A percentile compares a stretch with the other conserved stretches of the same genome.
phyloP scores from a whole-genome alignment of 129 eudicot genomes.

The Artemisia argyi region DNA sequence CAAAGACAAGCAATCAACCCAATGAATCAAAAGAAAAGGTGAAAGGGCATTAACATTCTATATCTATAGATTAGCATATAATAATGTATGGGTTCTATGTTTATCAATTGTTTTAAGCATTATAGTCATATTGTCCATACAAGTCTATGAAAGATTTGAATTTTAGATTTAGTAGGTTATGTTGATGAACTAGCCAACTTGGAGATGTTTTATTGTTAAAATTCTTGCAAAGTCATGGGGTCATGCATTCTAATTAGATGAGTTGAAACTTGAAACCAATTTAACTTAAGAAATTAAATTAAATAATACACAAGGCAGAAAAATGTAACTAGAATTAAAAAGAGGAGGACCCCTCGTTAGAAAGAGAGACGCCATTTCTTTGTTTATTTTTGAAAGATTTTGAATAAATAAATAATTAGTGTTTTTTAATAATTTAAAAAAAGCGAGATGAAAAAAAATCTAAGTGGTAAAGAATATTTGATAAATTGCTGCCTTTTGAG shows the following conservation, averaged over 20 bases:
- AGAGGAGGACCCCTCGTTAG: not conserved
- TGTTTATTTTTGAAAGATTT: not conserved
- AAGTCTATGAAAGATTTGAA: too few relatives aligned
- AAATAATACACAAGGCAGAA: not conserved
- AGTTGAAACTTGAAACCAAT: not conserved
- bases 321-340: not conserved
- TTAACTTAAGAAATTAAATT: not conserved
- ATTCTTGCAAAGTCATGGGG: not conserved
- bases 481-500: constrained; percentile 26
- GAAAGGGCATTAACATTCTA: too few relatives aligned
- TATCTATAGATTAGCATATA: too few relatives aligned
- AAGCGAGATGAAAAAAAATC: not conserved
- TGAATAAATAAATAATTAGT: not conserved
- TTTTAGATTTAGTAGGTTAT: too few relatives aligned
- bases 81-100: too few relatives aligned
- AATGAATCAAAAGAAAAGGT: too few relatives aligned
- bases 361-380: constrained; percentile 5
- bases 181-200: too few relatives aligned
- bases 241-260: not conserved
- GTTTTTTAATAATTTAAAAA: too few relatives aligned
- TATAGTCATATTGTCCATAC: too few relatives aligned
- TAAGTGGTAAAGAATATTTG: constrained; percentile 5
- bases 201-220: too few relatives aligned
- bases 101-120: too few relatives aligned
- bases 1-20: too few relatives aligned